These are phyloP conservation scores for Halenospora varia DNA, from an alignment of 495 filamentous ascomycete genomes.

Conservation along the genomic window DNA sequence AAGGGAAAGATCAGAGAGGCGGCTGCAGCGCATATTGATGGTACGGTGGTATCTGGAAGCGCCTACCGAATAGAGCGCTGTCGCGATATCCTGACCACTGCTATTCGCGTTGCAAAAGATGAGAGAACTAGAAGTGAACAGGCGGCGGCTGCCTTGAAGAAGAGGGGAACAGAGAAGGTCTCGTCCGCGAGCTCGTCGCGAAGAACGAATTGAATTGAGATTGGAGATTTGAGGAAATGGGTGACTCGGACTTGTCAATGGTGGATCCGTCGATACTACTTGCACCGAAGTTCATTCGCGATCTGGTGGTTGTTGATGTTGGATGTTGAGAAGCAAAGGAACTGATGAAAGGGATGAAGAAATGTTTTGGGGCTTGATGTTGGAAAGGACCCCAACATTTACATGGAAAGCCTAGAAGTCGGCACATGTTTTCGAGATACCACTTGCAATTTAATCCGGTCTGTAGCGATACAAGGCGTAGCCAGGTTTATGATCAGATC, in stretches of 20 bases:
- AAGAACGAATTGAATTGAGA: background rate
- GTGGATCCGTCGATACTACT: background rate
- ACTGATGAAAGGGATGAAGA: too few species aligned
- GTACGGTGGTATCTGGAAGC: background rate
- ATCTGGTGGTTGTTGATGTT: background rate
- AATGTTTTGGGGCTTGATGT: too few species aligned
- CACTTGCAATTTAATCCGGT: too few species aligned
- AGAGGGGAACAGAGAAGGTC: background rate
- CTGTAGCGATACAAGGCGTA: too few species aligned
- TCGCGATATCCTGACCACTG: background rate
- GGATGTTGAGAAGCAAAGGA: background rate
- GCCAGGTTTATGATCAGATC: too few species aligned
- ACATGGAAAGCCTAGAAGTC: too few species aligned
- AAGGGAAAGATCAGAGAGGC: background rate
- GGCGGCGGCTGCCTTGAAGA: background rate
- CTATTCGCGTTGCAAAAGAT: background rate
- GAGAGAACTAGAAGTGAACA: background rate
- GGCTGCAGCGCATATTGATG: background rate
- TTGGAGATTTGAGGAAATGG: background rate
- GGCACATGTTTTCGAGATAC: too few species aligned
- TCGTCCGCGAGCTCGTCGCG: background rate
- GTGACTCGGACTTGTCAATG: background rate
- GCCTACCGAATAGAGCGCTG: background rate
- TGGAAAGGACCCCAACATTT: too few species aligned
- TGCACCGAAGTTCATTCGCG: background rate